Evolutionary conservation across 2,329 filamentous ascomycete genomes (phyloP).

Genomic region (Chrysoporthe puriensis): DNA sequence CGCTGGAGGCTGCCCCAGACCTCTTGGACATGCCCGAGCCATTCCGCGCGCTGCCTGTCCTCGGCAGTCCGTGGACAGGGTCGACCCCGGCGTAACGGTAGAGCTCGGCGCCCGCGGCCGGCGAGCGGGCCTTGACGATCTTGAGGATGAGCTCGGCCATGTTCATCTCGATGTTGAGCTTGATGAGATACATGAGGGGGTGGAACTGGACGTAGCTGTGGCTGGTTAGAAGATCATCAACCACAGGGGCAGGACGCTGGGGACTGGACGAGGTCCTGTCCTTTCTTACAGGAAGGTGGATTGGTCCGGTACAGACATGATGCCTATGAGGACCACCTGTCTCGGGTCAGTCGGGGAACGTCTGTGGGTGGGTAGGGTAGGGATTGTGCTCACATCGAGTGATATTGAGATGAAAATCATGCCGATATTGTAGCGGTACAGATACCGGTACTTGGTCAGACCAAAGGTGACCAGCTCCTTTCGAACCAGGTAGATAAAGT

Average conservation of each 20-base stretch:
- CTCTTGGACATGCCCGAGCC: not conserved
- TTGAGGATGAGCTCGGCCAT: slow-evolving; percentile 54
- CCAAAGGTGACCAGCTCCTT: slow-evolving; percentile 49
- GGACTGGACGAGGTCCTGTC: not conserved
- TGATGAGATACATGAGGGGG: slow-evolving; percentile 50
- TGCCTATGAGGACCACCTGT: slow-evolving; percentile 43
- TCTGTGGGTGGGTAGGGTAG: not conserved
- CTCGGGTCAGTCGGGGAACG: not conserved
- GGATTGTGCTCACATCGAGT: slow-evolving; percentile 42
- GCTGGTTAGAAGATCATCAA: not conserved
- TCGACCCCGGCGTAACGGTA: not conserved
- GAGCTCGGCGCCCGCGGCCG: not conserved
- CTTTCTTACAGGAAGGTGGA: slow-evolving; percentile 42
- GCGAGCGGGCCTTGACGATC: slow-evolving; percentile 33
- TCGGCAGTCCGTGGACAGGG: not conserved
- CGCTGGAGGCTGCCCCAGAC: not conserved
- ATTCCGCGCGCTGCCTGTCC: not conserved
- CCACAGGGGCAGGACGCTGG: not conserved
- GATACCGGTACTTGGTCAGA: slow-evolving; percentile 48
- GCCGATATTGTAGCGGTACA: slow-evolving; percentile 49
- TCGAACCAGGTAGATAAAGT: slow-evolving; percentile 51
- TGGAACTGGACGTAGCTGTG: slow-evolving; percentile 51
- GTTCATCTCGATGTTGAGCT: slow-evolving; percentile 56
- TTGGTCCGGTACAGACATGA: slow-evolving; percentile 49
- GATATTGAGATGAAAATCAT: slow-evolving; percentile 50